These are phyloP conservation scores for Melanopsichium pennsylvanicum DNA, from an alignment of 1,284 basidiomycete species.

Conservation along the genomic window DNA sequence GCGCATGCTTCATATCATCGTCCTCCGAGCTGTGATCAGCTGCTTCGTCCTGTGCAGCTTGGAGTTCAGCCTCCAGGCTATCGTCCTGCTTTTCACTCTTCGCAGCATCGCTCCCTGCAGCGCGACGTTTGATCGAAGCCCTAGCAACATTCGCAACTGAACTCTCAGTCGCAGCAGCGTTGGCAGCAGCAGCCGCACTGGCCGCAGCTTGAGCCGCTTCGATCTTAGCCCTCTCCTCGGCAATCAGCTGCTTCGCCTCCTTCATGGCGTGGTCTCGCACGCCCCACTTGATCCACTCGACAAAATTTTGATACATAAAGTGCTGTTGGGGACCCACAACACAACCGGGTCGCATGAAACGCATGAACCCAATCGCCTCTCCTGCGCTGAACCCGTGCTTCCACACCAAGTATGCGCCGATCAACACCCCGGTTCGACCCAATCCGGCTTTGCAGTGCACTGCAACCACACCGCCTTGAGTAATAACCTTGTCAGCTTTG, in stretches of 20 bases:
- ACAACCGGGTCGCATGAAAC: constrained; percentile 92
- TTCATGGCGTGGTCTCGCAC: constrained; percentile 43
- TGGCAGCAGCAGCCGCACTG: background rate
- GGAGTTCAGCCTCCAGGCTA: constrained; percentile 9
- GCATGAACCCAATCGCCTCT: constrained; percentile 98
- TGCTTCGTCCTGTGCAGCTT: constrained; percentile 3
- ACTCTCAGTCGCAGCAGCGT: background rate
- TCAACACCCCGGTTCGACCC: constrained; percentile 90
- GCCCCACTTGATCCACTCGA: constrained; percentile 62
- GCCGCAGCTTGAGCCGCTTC: background rate
- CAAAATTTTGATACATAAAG: constrained; percentile 84
- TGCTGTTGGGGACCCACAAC: constrained; percentile 86
- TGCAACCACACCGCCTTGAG: constrained; percentile 81
- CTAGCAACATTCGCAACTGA: background rate
- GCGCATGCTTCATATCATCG: constrained; percentile 12
- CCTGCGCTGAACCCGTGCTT: constrained; percentile 98
- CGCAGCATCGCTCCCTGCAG: constrained; percentile 15
- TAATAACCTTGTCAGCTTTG: constrained; percentile 79
- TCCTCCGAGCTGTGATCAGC: constrained; percentile 2
- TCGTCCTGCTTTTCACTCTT: constrained; percentile 11
- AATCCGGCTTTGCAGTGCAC: constrained; percentile 90
- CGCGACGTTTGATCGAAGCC: constrained; percentile 13
- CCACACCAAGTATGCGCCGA: constrained; percentile 93
- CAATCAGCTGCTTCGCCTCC: constrained; percentile 24
- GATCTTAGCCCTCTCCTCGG: constrained; percentile 23